phyloP scores from a whole-genome alignment of 2,329 filamentous ascomycete genomes.

The Ceratocystis variospora region DNA sequence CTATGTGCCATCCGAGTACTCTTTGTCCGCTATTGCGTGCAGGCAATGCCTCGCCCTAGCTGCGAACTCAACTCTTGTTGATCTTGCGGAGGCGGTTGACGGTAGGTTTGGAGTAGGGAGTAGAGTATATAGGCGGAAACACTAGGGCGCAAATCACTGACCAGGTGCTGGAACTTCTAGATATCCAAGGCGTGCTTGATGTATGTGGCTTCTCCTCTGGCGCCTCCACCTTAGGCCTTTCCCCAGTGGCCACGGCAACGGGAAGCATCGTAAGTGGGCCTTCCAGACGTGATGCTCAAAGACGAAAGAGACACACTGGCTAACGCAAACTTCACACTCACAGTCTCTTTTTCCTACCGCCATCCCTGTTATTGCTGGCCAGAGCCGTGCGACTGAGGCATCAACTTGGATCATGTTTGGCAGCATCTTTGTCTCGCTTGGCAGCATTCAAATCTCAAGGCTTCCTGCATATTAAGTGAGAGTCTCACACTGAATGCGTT shows the following conservation, averaged over 20 bases:
- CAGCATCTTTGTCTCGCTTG: neutral
- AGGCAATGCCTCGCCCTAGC: constrained; percentile 10
- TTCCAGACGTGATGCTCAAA: neutral
- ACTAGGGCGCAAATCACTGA: too few species aligned
- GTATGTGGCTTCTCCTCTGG: constrained; percentile 12
- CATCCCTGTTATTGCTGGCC: constrained; percentile 8
- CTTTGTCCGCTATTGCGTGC: constrained; percentile 11
- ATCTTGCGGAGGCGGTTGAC: neutral
- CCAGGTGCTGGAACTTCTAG: neutral
- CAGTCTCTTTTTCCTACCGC: constrained; percentile 3
- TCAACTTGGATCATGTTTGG: constrained; percentile 4
- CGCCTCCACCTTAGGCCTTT: neutral
- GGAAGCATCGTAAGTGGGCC: neutral
- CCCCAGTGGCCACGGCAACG: neutral
- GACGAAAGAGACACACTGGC: neutral
- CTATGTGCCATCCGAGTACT: constrained; percentile 9
- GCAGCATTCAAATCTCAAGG: neutral
- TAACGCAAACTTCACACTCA: neutral
- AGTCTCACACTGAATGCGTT: too few species aligned
- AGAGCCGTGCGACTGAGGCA: neutral
- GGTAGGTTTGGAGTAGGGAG: neutral
- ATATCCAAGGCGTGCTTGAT: constrained; percentile 15
- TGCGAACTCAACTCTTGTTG: constrained; percentile 4
- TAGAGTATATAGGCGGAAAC: neutral
- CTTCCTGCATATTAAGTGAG: neutral